Conservation (phyloP, 2,329 filamentous ascomycete species). For the Pseudogymnoascus sp. region DNA sequence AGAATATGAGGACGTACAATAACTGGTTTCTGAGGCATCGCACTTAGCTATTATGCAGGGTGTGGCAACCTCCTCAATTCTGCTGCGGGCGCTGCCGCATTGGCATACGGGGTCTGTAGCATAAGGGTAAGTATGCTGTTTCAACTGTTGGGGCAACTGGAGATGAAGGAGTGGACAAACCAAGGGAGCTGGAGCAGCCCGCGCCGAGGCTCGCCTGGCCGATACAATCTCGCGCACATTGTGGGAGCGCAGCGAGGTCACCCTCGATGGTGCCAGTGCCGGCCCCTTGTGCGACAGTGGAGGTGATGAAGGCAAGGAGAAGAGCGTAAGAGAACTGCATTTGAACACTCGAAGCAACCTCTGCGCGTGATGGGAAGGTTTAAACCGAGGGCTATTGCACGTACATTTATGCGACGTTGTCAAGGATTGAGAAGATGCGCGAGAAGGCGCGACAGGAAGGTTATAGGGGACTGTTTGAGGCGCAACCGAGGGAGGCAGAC, state of each 20-base stretch:
- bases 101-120: background rate
- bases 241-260: background rate
- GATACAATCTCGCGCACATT: background rate
- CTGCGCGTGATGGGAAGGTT: background rate
- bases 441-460: background rate
- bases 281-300: background rate
- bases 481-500: background rate
- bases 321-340: background rate
- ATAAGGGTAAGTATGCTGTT: background rate
- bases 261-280: background rate
- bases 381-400: background rate
- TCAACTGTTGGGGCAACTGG: background rate
- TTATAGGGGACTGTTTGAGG: background rate
- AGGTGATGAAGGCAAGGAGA: background rate
- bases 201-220: background rate
- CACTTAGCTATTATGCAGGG: background rate
- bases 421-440: background rate
- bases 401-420: background rate
- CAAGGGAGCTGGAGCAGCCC: background rate
- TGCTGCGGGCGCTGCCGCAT: background rate
- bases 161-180: background rate
- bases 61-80: background rate
- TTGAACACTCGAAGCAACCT: background rate
- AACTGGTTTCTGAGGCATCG: background rate
- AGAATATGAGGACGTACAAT: background rate